Evolutionary conservation across 2,329 filamentous ascomycete species (phyloP), one percentile per base, ranked within the genome.

Genomic region (Colletotrichum sansevieriae): DNA sequence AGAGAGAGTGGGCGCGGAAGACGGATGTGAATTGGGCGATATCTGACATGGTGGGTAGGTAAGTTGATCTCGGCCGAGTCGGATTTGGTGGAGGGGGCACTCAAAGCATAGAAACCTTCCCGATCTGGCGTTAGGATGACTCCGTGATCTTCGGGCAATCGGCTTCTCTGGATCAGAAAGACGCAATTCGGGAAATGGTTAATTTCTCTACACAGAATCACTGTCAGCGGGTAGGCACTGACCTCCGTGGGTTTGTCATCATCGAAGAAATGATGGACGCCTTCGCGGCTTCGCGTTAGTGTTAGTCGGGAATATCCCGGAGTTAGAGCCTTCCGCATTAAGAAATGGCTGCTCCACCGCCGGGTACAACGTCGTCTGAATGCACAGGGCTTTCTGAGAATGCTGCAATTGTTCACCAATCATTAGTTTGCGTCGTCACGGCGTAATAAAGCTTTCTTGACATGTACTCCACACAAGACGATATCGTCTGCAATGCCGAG

Each of bases 1-100:
- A 72, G 13, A 73, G 67, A 35, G 71, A 65, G 20, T 75, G 67
- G 22, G 80, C 76, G 54, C 80, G 79, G 71, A 83, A 83, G 71
- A 82, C 80, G 58, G 76, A 72, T 13, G 75, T 77, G 69, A 71
- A 73, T 25, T 72, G 70, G 13, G 68, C 41, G n/a, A 70, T 69
- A 37, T 64, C 68, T 13, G 68, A 63, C 51, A 58, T 61, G 39
- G 29, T 49, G 49, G 33, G 35, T 43, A 43, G 15, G 13, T 13
- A 13, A 4, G 25, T 25, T 4, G 15, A 15, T 47, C 47, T 41
- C 57, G 57, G 41, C 41, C 58, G 46, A 41, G 39, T 56, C 49
- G 4, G 57, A 11, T 56, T 33, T n/a, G 25, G 35, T 56, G 11
- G 20, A 29, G 43, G 29, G 11, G 29, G 57, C 39, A 13, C n/a